Conservation (phyloP, 2,329 filamentous ascomycete species). For the Aspergillus fischeri region DNA sequence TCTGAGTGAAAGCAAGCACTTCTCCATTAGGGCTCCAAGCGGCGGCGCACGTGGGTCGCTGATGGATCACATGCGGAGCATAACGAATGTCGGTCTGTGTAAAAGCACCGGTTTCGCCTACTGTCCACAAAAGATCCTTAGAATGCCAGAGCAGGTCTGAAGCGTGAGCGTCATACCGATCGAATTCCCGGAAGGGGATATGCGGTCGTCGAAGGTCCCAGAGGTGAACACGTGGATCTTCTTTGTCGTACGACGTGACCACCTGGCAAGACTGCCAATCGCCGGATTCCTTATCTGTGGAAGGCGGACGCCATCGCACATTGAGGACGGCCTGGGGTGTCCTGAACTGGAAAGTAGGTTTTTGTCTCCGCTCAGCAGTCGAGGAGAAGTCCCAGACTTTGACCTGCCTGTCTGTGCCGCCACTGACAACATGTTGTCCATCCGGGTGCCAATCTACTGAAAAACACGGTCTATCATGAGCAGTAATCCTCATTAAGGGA, state of each 20-base stretch:
- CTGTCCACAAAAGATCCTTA: slow-evolving; percentile 62
- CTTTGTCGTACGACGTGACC: slow-evolving; percentile 58
- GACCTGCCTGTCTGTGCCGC: slow-evolving; percentile 58
- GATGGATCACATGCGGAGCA: slow-evolving; percentile 55
- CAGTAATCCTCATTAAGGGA: slow-evolving; percentile 57
- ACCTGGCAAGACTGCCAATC: slow-evolving; percentile 60
- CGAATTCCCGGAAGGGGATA: slow-evolving; percentile 60
- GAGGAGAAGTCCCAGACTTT: slow-evolving; percentile 62
- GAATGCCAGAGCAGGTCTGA: slow-evolving; percentile 62
- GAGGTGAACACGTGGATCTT: slow-evolving; percentile 58
- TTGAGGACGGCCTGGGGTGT: slow-evolving; percentile 60
- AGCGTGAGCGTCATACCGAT: slow-evolving; percentile 51
- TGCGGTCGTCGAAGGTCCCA: slow-evolving; percentile 62
- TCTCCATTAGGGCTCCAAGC: slow-evolving; percentile 57
- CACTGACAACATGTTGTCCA: slow-evolving; percentile 60
- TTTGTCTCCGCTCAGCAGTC: slow-evolving; percentile 53
- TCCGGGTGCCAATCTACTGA: slow-evolving; percentile 66
- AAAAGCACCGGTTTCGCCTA: slow-evolving; percentile 58
- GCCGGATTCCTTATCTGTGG: slow-evolving; percentile 51
- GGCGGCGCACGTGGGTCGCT: slow-evolving; percentile 53
- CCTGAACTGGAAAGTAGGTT: slow-evolving; percentile 55
- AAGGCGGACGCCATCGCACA: slow-evolving; percentile 60
- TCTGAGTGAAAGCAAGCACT: slow-evolving; percentile 52
- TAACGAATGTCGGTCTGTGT: slow-evolving; percentile 60
- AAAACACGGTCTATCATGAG: slow-evolving; percentile 58